Evolutionary conservation across 179 eudicot genomes (phyloP), one percentile per base, ranked within the genome.

Genomic region (Silene noctiflora): DNA sequence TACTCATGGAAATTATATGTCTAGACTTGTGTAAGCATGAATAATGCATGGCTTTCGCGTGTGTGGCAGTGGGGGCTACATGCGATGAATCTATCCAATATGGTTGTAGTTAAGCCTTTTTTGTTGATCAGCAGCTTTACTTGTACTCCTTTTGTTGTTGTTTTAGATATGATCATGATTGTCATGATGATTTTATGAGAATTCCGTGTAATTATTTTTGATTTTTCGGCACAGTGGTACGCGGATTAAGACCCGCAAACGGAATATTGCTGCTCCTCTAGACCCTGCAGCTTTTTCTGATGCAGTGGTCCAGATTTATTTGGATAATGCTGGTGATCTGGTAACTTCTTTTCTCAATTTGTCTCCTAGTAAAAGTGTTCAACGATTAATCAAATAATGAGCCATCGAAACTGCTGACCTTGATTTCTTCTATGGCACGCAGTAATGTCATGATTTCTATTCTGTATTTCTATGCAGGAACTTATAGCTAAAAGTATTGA

Each of bases 171-270:
- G 35, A 4, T 13, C 16, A 55, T 76, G 13, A 8, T 39, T 13
- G 9, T n/a, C 5, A 20, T 16, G 67, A 1, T 35, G 10, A n/a
- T 42, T 1, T 22, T 16, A 22, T 61, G n/a, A 20, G 56, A 20
- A 51, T 71, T 58, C 27, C 21, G 14, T 59, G 35, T 35, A 71
- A 79, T 79, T 25, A 73, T 10, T 39, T 39, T 19, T 13, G 16
- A 51, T 53, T 56, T 22, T 66, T 35, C 64, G 67, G 27, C 67
- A 46, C 84, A 95, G 98, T 91, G 98, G 99, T 76, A 91, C 97
- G 98, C 99, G 99, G 99, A 96, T 96, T 89, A 96, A 96, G 99
- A 91, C 99, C 99, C 99, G 99, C 98, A 93, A 96, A 91, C 97
- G 99, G 97, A 96, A 96, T 79, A 96, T 96, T 75, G 92, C 99